Conservation (phyloP, 441 rosid genomes). For the Metrosideros polymorpha region DNA sequence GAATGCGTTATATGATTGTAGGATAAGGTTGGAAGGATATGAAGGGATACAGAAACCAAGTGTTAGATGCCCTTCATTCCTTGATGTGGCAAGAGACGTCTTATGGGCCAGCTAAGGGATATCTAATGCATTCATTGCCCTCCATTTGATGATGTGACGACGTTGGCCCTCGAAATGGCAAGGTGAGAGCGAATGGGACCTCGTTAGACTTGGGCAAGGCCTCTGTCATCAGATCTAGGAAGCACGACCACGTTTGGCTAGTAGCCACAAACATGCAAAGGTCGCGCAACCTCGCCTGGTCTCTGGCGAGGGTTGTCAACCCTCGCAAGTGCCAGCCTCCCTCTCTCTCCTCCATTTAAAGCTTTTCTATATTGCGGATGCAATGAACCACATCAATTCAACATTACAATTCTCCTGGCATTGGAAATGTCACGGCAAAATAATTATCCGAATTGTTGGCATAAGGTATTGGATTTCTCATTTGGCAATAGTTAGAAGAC, state of each 20-base stretch:
- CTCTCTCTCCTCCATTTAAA: neutral
- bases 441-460: neutral
- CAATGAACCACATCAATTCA: fast-evolving
- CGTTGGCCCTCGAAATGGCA: neutral
- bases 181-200: neutral
- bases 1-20: neutral
- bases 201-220: neutral
- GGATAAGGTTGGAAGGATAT: neutral
- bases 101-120: neutral
- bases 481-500: neutral
- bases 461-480: neutral
- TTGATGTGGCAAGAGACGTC: neutral
- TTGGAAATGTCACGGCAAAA: neutral
- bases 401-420: neutral
- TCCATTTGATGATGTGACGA: neutral
- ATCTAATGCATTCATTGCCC: neutral
- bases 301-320: neutral
- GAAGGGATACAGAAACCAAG: neutral
- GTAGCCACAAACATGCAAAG: neutral
- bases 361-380: neutral
- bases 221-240: neutral
- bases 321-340: neutral
- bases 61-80: neutral
- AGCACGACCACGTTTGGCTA: neutral
- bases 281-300: neutral